Percentiles rank a stretch among this genome's conserved stretches.
Evolutionary conservation across 2,329 filamentous ascomycete genomes (phyloP).

Genomic region (Sphaerostilbella broomeana): DNA sequence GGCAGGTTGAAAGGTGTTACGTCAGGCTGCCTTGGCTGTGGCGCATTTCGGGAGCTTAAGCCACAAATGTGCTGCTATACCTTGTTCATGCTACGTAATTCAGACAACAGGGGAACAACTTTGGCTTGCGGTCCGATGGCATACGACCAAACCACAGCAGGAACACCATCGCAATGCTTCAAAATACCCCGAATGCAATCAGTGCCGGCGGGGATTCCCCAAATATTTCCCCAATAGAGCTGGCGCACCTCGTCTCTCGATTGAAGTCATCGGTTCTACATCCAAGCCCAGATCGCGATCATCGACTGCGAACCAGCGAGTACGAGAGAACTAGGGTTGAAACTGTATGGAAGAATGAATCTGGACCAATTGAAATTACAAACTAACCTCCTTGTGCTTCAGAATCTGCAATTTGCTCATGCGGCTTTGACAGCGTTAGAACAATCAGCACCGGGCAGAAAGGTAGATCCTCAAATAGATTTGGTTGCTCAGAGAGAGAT

Average conservation of each 20-base stretch:
- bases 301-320: slow-evolving; percentile 51
- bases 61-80: slow-evolving; percentile 18
- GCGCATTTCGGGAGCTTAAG: slow-evolving; percentile 21
- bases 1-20: no score
- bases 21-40: no score
- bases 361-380: not conserved
- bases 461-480: slow-evolving; percentile 56
- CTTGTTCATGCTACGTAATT: slow-evolving; percentile 12
- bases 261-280: slow-evolving; percentile 60
- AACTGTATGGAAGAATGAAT: slow-evolving; percentile 34
- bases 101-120: not conserved
- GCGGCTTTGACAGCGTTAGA: slow-evolving; percentile 63
- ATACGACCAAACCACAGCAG: not conserved
- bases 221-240: slow-evolving; percentile 37
- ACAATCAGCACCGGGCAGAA: slow-evolving; percentile 55
- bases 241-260: slow-evolving; percentile 58
- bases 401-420: slow-evolving; percentile 69
- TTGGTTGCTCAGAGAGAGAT: slow-evolving; percentile 58
- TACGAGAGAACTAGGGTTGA: slow-evolving; percentile 51
- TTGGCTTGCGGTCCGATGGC: no score
- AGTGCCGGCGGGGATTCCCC: slow-evolving; percentile 12
- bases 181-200: not conserved
- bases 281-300: slow-evolving; percentile 52
- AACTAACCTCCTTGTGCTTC: no score
- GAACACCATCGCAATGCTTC: slow-evolving; percentile 5